Evolutionary conservation across 116 monocot species (phyloP).

Genomic region (Trichopus zeylanicus): DNA sequence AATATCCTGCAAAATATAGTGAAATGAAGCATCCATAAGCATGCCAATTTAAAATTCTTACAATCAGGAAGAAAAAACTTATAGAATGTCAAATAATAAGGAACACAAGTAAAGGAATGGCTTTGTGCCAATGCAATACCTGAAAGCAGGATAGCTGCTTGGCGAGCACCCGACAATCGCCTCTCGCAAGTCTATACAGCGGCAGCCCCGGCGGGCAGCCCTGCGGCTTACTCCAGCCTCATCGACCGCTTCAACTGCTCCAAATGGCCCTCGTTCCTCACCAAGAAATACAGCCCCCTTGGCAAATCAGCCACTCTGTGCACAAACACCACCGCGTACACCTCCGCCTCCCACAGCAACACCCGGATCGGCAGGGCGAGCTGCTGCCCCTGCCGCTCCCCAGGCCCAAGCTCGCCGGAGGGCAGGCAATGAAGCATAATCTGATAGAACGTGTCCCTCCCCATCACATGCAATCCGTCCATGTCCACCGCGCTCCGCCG

Average conservation of each 20-base stretch:
- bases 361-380: constrained; percentile 68
- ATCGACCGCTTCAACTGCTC: constrained; percentile 53
- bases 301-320: constrained; percentile 65
- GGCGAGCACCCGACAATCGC: constrained; percentile 55
- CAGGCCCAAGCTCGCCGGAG: constrained; percentile 46
- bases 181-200: constrained; percentile 61
- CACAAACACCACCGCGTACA: constrained; percentile 89
- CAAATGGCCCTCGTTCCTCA: constrained; percentile 90
- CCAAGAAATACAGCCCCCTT: constrained; percentile 83
- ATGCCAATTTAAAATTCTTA: neutral
- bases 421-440: constrained; percentile 89
- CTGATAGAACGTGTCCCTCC: constrained; percentile 81
- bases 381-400: constrained; percentile 70
- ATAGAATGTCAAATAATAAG: too few species aligned
- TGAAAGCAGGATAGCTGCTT: constrained; percentile 87
- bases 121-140: too few species aligned
- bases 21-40: neutral
- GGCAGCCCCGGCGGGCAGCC: constrained; percentile 82
- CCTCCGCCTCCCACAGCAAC: constrained; percentile 87
- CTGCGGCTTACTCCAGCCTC: constrained; percentile 71
- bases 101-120: too few species aligned
- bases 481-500: constrained; percentile 97
- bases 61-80: too few species aligned
- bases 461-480: constrained; percentile 80
- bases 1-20: constrained; percentile 55